Percentiles rank a stretch among this genome's conserved stretches.
Evolutionary conservation across 768 basidiomycete species (phyloP).

Genomic region (Cantharellus anzutake): DNA sequence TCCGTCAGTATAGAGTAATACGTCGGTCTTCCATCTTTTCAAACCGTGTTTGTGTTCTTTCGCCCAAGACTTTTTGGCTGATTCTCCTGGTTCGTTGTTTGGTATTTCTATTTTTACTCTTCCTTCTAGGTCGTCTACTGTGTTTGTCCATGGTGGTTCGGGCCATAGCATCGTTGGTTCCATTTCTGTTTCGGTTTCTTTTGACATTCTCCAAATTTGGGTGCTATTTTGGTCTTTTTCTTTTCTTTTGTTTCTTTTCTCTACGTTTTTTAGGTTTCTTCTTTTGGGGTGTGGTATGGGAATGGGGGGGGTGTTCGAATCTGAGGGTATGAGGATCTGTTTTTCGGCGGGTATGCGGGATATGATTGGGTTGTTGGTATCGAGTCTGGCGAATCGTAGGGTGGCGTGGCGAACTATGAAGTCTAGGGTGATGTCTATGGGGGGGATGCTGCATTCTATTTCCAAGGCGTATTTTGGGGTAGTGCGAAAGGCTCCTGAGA

Average conservation of each 20-base stretch:
- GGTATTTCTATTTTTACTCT: background rate
- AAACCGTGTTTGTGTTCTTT: background rate
- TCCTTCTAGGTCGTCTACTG: background rate
- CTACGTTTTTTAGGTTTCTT: background rate
- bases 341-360: background rate
- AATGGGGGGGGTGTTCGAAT: background rate
- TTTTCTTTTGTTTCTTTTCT: no score
- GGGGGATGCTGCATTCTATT: constrained; percentile 19
- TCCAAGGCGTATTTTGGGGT: no score
- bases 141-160: background rate
- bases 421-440: constrained; percentile 10
- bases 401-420: background rate
- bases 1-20: background rate
- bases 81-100: background rate
- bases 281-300: background rate
- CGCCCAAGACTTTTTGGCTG: background rate
- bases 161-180: background rate
- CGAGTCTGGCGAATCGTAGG: constrained; percentile 4
- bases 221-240: background rate
- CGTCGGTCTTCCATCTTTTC: background rate
- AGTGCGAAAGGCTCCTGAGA: constrained; percentile 11
- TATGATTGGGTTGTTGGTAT: background rate
- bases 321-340: background rate
- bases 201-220: background rate
- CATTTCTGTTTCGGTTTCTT: background rate